Conservation (phyloP, 495 filamentous ascomycete genomes). For the Annulohypoxylon moriforme region DNA sequence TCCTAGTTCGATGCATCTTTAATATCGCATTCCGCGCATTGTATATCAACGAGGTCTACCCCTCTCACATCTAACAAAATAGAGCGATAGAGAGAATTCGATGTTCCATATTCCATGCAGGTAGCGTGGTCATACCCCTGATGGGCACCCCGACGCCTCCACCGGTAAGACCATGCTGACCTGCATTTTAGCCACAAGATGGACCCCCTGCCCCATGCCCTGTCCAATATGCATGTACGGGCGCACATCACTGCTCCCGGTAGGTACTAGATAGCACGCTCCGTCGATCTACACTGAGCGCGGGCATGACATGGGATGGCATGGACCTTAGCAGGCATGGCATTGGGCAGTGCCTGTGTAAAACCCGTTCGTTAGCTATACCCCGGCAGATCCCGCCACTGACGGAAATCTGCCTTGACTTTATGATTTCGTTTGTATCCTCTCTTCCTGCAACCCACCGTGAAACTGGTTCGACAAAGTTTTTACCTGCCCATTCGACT, state of each 20-base stretch:
- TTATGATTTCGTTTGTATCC: slow-evolving; percentile 23
- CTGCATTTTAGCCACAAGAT: slow-evolving; percentile 47
- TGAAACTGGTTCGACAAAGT: slow-evolving; percentile 19
- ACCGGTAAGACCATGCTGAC: slow-evolving; percentile 39
- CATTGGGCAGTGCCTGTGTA: slow-evolving; percentile 33
- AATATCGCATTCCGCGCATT: background rate
- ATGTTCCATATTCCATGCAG: slow-evolving; percentile 38
- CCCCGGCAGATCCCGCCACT: slow-evolving; percentile 44
- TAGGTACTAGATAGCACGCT: slow-evolving; percentile 35
- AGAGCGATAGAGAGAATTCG: slow-evolving; percentile 14
- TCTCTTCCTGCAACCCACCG: slow-evolving; percentile 32
- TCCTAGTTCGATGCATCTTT: background rate
- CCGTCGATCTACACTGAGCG: slow-evolving; percentile 41
- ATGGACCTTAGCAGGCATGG: slow-evolving; percentile 35
- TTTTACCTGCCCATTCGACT: slow-evolving; percentile 24
- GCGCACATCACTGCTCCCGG: slow-evolving; percentile 34
- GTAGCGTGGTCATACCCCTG: slow-evolving; percentile 42
- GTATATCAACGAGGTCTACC: background rate
- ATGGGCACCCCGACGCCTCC: slow-evolving; percentile 28
- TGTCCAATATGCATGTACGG: slow-evolving; percentile 18
- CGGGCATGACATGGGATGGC: slow-evolving; percentile 35
- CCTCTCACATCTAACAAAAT: background rate
- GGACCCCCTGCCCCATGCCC: slow-evolving; percentile 25
- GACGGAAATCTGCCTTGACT: slow-evolving; percentile 37
- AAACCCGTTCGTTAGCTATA: slow-evolving; percentile 33